Evolutionary conservation across 1,284 basidiomycete genomes (phyloP), one percentile per base, ranked within the genome.

Genomic region (Schizophyllum amplum): DNA sequence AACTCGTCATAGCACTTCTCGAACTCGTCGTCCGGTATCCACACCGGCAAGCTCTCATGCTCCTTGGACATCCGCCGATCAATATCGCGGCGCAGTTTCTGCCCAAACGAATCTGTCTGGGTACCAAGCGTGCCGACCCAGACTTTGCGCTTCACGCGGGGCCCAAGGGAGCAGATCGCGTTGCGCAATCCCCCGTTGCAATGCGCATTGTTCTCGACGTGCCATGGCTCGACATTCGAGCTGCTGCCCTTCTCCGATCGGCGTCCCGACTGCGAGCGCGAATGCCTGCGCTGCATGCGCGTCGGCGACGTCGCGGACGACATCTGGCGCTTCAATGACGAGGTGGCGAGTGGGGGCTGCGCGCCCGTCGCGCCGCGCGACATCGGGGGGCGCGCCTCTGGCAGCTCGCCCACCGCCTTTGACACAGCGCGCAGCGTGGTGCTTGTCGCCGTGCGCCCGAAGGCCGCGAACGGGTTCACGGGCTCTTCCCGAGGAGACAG

Each of bases 51-150:
- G 63, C 82, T 83, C 0, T 79, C 72, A 46, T 78, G 74, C 63
- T 87, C 75, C 4, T 78, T 71, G 52, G 75, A 65, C 76, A 92
- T 81, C 46, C 81, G 73, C 50, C 71, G 65, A 62, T 90, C 83
- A 57, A 94, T 79, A 50, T 80, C 78, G 24, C 70, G 69, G 57
- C 82, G 78, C 17, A 87, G 71, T 4, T 74, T 74, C n/a, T 80
- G 77, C 26, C 74, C 71, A 64, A 88, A 83, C 0, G 65, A 68
- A 62, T 90, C 87, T 0, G 87, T 88, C 59, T 79, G 78, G 21
- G 79, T 81, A 4, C 87, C 88, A 24, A 91, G 73, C 0, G 87
- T 86, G n/a, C 90, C 90, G n/a, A 92, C 80, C 88, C 89, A 92
- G 1, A 89, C 73, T 64, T 83, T 86, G 58, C 74, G 76, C 61